phyloP scores from a whole-genome alignment of 306 rosid species.

The Cucumis sativus region Cucumber_9930_V3 NC_026657.2:37671001-37671500 shows the following conservation, averaged over 20 bases:
- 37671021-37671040: not conserved
- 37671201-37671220: not conserved
- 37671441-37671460: not conserved
- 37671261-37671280: not conserved
- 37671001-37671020: not conserved
- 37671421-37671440: not conserved
- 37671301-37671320: not conserved
- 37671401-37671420: no score
- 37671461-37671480: not conserved
- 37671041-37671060: not conserved
- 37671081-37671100: not conserved
- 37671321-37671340: not conserved
- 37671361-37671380: not conserved
- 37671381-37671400: not conserved
- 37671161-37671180: not conserved
- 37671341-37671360: not conserved
- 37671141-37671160: not conserved
- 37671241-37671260: not conserved
- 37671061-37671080: not conserved
- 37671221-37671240: not conserved
- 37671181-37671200: not conserved
- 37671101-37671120: not conserved
- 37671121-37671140: not conserved
- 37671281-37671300: not conserved
- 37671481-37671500: no score